Conservation (phyloP, 2,329 filamentous ascomycete genomes). For the Fusarium agapanthi region DNA sequence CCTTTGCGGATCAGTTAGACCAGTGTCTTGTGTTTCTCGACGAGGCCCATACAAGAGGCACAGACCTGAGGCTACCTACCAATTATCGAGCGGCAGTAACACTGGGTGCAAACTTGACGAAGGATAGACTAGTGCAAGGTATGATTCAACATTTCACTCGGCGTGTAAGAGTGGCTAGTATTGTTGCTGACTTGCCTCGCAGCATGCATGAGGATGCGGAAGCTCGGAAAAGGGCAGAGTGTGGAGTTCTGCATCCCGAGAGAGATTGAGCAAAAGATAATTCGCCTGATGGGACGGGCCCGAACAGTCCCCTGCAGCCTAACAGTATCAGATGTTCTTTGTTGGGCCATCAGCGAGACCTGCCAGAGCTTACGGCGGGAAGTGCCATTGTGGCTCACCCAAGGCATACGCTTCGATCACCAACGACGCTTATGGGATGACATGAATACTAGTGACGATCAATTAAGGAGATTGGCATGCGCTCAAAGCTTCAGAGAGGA, state of each 20-base stretch:
- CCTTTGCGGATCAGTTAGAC: conserved; percentile 64
- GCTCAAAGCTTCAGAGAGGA: not conserved
- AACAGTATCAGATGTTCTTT: conserved; percentile 63
- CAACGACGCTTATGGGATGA: not conserved
- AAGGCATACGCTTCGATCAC: not conserved
- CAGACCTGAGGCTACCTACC: conserved; percentile 68
- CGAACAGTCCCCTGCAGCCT: too few species aligned
- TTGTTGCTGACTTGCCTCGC: too few species aligned
- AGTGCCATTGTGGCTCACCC: not conserved
- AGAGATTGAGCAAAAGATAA: too few species aligned
- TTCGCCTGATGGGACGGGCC: too few species aligned
- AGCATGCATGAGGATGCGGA: conserved; percentile 76
- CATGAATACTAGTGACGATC: not conserved
- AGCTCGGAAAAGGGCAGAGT: conserved; percentile 72
- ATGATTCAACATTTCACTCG: too few species aligned
- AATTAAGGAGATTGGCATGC: too few species aligned
- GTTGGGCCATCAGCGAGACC: conserved; percentile 61
- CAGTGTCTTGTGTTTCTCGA: conserved; percentile 74
- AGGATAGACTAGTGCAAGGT: conserved; percentile 72
- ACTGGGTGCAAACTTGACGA: conserved; percentile 69
- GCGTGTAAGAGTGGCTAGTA: too few species aligned
- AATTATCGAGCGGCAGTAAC: conserved; percentile 73
- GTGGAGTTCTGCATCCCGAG: conserved; percentile 67
- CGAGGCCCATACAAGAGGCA: conserved; percentile 75
- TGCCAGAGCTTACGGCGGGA: not conserved